phyloP scores from a whole-genome alignment of 164 flowering plant genomes.

The Cinnamomum chago region DNA sequence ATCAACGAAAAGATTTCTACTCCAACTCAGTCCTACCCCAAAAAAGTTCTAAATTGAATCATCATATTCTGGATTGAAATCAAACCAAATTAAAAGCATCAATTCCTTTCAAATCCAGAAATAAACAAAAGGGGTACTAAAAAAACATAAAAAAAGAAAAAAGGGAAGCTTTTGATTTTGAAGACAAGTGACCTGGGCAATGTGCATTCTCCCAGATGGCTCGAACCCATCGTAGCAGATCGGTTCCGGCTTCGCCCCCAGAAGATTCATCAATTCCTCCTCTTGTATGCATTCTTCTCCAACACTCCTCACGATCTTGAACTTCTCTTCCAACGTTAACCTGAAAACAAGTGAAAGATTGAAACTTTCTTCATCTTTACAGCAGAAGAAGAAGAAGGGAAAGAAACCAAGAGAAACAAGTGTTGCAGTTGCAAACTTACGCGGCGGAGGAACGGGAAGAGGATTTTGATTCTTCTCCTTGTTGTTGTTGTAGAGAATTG shows the following conservation, averaged over 20 bases:
- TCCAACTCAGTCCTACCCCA: too few species aligned
- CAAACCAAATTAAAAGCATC: too few species aligned
- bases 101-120: background rate
- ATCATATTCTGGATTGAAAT: too few species aligned
- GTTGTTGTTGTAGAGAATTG: background rate
- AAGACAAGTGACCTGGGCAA: slow-evolving; percentile 17
- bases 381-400: background rate
- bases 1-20: too few species aligned
- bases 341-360: slow-evolving; percentile 1
- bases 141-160: background rate
- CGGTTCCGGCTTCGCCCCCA: slow-evolving; percentile 13
- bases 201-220: slow-evolving; percentile 24
- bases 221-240: slow-evolving; percentile 22
- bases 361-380: background rate
- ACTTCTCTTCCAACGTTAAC: slow-evolving; percentile 15
- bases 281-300: slow-evolving; percentile 25
- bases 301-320: slow-evolving; percentile 13
- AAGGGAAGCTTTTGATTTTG: background rate
- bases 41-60: too few species aligned
- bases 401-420: background rate
- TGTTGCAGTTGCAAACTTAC: background rate
- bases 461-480: background rate
- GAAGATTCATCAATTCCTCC: slow-evolving; percentile 18
- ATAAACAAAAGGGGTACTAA: background rate
- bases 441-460: background rate